Conservation (phyloP, 2,329 filamentous ascomycete genomes). For the Curvularia sp. region DNA sequence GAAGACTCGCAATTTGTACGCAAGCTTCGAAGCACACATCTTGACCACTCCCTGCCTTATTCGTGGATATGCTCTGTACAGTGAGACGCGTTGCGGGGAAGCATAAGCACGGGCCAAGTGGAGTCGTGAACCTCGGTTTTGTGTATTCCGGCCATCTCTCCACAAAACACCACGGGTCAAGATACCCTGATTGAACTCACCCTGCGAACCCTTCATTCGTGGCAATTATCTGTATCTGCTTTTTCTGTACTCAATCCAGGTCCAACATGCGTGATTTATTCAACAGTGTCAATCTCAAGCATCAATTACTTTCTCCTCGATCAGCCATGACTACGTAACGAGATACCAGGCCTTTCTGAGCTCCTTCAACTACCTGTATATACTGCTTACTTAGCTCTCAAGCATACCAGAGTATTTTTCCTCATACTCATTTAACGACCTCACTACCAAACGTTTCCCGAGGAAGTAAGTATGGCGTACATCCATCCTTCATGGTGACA, state of each 20-base stretch:
- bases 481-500: not conserved
- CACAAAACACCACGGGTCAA: not conserved
- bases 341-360: not conserved
- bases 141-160: not conserved
- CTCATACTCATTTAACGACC: not conserved
- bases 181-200: not conserved
- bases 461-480: not conserved
- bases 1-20: conserved; percentile 14
- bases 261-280: not conserved
- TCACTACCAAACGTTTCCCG: not conserved
- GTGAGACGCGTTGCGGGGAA: conserved; percentile 27
- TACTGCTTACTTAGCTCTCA: not conserved
- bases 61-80: conserved; percentile 25
- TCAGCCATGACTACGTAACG: not conserved
- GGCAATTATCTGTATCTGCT: not conserved
- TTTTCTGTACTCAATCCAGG: not conserved
- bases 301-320: not conserved
- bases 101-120: conserved; percentile 19
- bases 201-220: not conserved
- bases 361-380: not conserved
- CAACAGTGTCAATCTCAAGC: not conserved
- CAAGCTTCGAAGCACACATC: conserved; percentile 29
- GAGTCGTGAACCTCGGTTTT: conserved; percentile 12
- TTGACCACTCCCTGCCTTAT: conserved; percentile 36
- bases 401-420: not conserved